Percentiles rank a stretch among this genome's conserved stretches.
phyloP scores from a whole-genome alignment of 768 basidiomycete genomes.

The Russula ochroleuca region DNA sequence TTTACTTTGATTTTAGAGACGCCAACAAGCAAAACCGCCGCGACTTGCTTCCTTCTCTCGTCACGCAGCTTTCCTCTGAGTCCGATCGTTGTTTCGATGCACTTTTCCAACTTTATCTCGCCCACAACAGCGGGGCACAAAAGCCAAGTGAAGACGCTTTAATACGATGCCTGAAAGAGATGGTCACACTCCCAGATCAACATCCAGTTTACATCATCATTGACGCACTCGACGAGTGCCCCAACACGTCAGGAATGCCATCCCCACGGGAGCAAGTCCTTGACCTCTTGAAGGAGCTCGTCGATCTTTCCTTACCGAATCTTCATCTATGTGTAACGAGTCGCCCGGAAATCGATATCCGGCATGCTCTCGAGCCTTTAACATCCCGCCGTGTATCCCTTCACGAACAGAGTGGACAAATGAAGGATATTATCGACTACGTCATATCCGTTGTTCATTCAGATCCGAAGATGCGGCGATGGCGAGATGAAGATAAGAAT shows the following conservation, averaged over 20 bases:
- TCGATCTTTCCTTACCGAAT: background rate
- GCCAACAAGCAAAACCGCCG: no score
- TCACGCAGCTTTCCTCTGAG: no score
- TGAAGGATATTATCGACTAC: background rate
- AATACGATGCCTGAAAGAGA: constrained; percentile 1
- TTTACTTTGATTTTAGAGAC: constrained; percentile 6
- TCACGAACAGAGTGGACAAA: constrained; percentile 7
- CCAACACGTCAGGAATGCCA: background rate
- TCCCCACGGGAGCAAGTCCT: background rate
- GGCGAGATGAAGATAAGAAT: background rate
- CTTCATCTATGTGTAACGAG: constrained; percentile 2
- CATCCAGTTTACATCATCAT: background rate
- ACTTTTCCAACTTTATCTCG: no score
- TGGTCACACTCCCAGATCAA: background rate
- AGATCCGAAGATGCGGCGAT: background rate
- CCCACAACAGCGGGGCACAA: no score
- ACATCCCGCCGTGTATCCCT: background rate
- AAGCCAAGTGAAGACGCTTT: background rate
- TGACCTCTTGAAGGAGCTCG: background rate
- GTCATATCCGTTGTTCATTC: background rate
- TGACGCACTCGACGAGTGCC: constrained; percentile 12
- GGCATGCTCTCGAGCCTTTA: background rate
- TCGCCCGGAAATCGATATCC: constrained; percentile 2
- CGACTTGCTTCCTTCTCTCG: no score
- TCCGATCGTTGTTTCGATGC: no score